phyloP scores from a whole-genome alignment of 768 basidiomycete genomes.

The Candolleomyces aberdarensis region DNA sequence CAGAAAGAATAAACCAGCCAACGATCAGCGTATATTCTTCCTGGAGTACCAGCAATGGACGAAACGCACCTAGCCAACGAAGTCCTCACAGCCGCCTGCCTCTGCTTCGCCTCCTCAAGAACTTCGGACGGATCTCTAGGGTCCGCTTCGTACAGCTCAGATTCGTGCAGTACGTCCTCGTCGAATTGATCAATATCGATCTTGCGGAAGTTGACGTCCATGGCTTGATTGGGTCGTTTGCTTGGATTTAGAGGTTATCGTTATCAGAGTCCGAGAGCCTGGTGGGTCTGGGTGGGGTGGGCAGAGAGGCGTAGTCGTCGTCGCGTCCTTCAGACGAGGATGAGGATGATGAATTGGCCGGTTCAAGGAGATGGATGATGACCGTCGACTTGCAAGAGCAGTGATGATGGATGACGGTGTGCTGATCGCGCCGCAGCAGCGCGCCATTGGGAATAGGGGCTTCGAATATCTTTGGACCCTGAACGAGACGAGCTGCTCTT shows the following conservation, averaged over 20 bases:
- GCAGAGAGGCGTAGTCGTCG: too few relatives aligned
- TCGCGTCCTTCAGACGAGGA: too few relatives aligned
- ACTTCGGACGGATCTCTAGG: conserved; percentile 71
- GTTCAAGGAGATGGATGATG: too few relatives aligned
- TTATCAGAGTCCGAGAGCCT: not conserved
- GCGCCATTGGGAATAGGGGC: too few relatives aligned
- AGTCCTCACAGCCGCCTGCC: conserved; percentile 67
- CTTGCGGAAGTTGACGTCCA: conserved; percentile 74
- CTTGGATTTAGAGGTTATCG: too few relatives aligned
- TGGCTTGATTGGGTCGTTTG: conserved; percentile 11
- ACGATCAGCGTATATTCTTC: not conserved
- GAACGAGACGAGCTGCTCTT: too few relatives aligned
- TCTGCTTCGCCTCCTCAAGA: conserved; percentile 72
- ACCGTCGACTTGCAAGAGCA: too few relatives aligned
- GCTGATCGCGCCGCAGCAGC: too few relatives aligned
- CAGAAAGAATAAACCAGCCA: not conserved
- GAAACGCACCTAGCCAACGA: conserved; percentile 66
- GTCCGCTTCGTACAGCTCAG: conserved; percentile 85
- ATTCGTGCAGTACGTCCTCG: conserved; percentile 88
- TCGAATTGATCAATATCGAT: conserved; percentile 81
- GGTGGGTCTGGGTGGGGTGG: too few relatives aligned
- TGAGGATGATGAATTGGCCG: too few relatives aligned
- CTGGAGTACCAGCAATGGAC: not conserved
- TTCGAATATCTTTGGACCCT: too few relatives aligned
- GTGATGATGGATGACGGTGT: too few relatives aligned